Conservation (phyloP, 192 early-diverging fungal genomes). For the Linnemannia elongata region DNA sequence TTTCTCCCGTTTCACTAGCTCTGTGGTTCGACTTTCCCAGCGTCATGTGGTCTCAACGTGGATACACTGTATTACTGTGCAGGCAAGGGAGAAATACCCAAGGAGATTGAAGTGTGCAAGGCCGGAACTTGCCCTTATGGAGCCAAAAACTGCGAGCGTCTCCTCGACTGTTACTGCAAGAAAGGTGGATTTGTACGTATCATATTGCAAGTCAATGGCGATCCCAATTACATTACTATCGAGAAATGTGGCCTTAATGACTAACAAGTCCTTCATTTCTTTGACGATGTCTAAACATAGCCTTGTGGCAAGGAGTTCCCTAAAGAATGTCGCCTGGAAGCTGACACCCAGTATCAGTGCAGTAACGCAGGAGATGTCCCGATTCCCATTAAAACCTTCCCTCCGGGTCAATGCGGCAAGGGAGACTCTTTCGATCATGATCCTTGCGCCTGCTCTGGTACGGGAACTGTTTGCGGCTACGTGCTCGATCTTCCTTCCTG, state of each 20-base stretch:
- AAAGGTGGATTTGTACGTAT: not conserved
- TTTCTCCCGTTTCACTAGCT: not conserved
- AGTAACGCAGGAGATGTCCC: not conserved
- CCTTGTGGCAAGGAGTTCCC: conserved; percentile 18
- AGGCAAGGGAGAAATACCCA: not conserved
- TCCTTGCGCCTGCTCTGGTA: conserved; percentile 6
- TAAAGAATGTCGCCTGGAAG: not conserved
- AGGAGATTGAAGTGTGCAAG: not conserved
- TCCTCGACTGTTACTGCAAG: conserved; percentile 10
- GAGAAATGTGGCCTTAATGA: not conserved
- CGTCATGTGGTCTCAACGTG: not conserved
- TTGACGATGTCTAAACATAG: not conserved
- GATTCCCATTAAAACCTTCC: not conserved
- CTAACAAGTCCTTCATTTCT: not conserved
- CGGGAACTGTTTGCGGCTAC: not conserved
- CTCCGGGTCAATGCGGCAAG: not conserved
- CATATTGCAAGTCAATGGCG: not conserved
- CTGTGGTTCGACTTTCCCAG: conserved; percentile 18
- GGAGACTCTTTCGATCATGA: not conserved
- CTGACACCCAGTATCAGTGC: conserved; percentile 17
- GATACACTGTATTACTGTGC: not conserved
- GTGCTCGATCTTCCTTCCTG: not conserved
- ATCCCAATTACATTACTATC: not conserved
- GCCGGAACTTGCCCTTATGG: not conserved
- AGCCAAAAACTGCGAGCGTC: not conserved